phyloP scores from a whole-genome alignment of 2,329 filamentous ascomycete species.

The Fusarium devonianum region DNA sequence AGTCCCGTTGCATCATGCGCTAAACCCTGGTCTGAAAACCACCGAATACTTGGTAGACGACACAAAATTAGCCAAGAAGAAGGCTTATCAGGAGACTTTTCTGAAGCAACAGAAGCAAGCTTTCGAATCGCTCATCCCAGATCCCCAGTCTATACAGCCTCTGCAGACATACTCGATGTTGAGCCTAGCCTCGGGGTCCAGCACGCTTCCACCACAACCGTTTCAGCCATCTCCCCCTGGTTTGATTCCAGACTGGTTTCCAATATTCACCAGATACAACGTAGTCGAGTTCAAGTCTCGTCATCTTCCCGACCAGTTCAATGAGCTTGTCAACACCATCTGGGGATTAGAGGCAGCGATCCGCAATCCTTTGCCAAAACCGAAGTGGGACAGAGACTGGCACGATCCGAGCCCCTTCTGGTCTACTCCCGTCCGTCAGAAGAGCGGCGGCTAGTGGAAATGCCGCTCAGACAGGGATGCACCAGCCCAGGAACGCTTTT shows the following conservation, averaged over 20 bases:
- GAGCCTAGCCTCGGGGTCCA: too few relatives aligned
- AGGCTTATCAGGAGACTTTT: slow-evolving; percentile 11
- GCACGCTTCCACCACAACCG: too few relatives aligned
- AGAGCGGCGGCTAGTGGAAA: slow-evolving; percentile 41
- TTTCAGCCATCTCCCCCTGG: too few relatives aligned
- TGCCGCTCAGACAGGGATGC: slow-evolving; percentile 34
- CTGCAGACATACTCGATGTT: too few relatives aligned
- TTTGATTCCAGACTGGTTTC: slow-evolving; percentile 35
- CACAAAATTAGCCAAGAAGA: slow-evolving; percentile 8
- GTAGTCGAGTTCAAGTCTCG: slow-evolving; percentile 18
- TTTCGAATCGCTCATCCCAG: too few relatives aligned
- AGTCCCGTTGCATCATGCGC: too few relatives aligned
- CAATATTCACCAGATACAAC: slow-evolving; percentile 15
- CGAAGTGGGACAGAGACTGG: slow-evolving; percentile 35
- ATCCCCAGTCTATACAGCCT: too few relatives aligned
- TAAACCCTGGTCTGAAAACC: too few relatives aligned
- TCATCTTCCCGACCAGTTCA: slow-evolving; percentile 19
- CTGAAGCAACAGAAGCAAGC: slow-evolving; percentile 15
- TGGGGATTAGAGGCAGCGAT: slow-evolving; percentile 25
- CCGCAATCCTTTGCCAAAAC: not conserved
- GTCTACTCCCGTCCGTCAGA: slow-evolving; percentile 26
- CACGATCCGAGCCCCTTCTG: slow-evolving; percentile 25
- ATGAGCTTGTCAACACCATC: slow-evolving; percentile 27
- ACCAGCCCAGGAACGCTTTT: slow-evolving; percentile 25
- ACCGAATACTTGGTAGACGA: slow-evolving; percentile 10